These are phyloP conservation scores for Skeletonema costatum DNA, from an alignment of 108 stramenopile species.

Conservation along the genomic window DNA sequence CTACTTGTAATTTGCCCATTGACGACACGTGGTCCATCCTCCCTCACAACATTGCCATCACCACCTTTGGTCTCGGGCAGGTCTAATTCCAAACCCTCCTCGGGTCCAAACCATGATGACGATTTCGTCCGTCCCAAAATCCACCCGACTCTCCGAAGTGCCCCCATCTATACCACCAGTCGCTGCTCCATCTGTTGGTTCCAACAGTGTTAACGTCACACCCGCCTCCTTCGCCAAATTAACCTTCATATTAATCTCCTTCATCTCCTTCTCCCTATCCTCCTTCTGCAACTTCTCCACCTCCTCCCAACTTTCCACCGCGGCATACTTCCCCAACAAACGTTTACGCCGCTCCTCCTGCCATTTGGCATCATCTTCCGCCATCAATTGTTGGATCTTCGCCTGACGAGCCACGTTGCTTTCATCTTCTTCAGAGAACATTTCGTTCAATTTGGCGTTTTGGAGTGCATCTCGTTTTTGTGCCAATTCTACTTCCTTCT, in stretches of 20 bases:
- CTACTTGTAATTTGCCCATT: constrained; percentile 62
- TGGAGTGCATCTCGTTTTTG: constrained; percentile 29
- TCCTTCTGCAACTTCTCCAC: constrained; percentile 46
- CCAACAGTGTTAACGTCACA: background rate
- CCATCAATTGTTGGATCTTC: constrained; percentile 50
- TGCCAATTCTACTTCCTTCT: constrained; percentile 20
- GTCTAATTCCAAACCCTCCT: constrained; percentile 61
- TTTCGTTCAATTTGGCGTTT: constrained; percentile 42
- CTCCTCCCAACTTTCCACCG: constrained; percentile 62
- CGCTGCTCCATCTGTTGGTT: background rate
- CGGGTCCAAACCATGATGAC: constrained; percentile 66
- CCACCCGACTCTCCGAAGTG: background rate
- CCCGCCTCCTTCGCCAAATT: constrained; percentile 4
- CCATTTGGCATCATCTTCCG: constrained; percentile 67
- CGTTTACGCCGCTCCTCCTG: constrained; percentile 58
- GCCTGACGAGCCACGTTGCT: constrained; percentile 24
- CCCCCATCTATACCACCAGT: background rate
- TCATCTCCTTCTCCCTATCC: constrained; percentile 46
- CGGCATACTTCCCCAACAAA: constrained; percentile 73
- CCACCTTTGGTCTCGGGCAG: constrained; percentile 10
- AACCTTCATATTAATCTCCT: constrained; percentile 1
- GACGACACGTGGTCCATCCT: constrained; percentile 19
- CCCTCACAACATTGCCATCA: background rate
- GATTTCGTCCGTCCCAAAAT: constrained; percentile 3
- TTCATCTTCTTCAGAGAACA: constrained; percentile 42